Evolutionary conservation across 345 rosid species (phyloP).

Genomic region (Physaria fendleri): DNA sequence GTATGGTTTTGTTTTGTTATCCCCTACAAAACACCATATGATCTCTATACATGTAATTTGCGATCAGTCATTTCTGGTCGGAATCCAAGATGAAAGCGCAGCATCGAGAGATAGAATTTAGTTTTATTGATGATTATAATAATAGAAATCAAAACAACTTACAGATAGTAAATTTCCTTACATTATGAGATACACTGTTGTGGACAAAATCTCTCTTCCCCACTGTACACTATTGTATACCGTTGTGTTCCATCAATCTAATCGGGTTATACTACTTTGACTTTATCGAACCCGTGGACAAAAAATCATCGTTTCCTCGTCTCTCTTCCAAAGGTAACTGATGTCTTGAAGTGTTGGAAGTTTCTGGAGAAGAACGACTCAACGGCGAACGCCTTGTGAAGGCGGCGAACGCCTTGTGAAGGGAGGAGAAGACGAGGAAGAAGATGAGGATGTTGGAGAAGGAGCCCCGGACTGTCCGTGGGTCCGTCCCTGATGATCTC

Average conservation of each 20-base stretch:
- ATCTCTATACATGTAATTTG: neutral
- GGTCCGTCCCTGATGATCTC: constrained; percentile 43
- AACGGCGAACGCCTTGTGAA: constrained; percentile 37
- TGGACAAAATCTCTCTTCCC: constrained; percentile 23
- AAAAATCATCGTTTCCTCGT: constrained; percentile 36
- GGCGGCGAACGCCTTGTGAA: constrained; percentile 38
- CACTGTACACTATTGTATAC: constrained; percentile 31
- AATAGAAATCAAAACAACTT: constrained; percentile 1
- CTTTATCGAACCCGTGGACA: constrained; percentile 29
- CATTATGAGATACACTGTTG: constrained; percentile 18
- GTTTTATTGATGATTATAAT: constrained; percentile 6
- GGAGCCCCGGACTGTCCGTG: constrained; percentile 48
- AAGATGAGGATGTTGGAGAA: constrained; percentile 53
- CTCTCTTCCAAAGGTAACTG: constrained; percentile 19
- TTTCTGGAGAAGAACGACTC: constrained; percentile 26
- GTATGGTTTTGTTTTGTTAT: neutral
- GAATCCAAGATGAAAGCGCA: neutral
- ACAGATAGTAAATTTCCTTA: neutral
- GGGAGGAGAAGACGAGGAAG: constrained; percentile 50
- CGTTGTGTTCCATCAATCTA: too few relatives aligned
- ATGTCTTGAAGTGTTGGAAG: constrained; percentile 23
- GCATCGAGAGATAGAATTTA: neutral
- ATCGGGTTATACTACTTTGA: constrained; percentile 14
- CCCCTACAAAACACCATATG: neutral
- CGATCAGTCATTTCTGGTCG: neutral